These are phyloP conservation scores for Debaryomyces psychrophilus DNA, from an alignment of 1,139 yeast genomes.

Conservation along the genomic window DNA sequence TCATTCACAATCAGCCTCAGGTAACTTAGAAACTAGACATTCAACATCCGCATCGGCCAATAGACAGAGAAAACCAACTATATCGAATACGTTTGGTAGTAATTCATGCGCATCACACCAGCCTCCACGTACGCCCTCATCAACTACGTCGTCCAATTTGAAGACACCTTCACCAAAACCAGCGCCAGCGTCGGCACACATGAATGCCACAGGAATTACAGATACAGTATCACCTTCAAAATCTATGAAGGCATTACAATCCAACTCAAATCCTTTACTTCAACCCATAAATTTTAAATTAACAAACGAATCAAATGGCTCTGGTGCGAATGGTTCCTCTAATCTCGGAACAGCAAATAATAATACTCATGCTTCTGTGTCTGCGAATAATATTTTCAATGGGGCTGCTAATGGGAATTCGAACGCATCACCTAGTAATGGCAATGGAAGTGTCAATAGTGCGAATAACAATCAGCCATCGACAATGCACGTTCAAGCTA, in stretches of 20 bases:
- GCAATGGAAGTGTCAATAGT: not conserved
- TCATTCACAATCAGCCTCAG: slow-evolving; percentile 55
- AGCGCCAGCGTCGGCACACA: slow-evolving; percentile 28
- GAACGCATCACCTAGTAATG: not conserved
- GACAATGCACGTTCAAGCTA: not conserved
- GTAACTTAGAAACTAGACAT: slow-evolving; percentile 41
- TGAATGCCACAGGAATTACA: slow-evolving; percentile 20
- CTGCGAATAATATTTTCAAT: not conserved
- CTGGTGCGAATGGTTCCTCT: not conserved
- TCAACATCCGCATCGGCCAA: slow-evolving; percentile 23
- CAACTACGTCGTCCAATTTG: slow-evolving; percentile 23
- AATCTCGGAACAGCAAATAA: not conserved
- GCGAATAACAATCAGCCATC: not conserved
- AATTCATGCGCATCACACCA: slow-evolving; percentile 15
- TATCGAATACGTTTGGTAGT: slow-evolving; percentile 38
- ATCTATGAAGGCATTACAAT: slow-evolving; percentile 57
- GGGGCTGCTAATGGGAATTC: not conserved
- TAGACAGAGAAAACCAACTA: slow-evolving; percentile 41
- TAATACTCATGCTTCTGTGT: not conserved
- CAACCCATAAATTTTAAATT: slow-evolving; percentile 62
- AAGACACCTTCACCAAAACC: slow-evolving; percentile 49
- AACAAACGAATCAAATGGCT: slow-evolving; percentile 4
- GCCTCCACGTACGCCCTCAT: slow-evolving; percentile 44
- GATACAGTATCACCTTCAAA: slow-evolving; percentile 49
- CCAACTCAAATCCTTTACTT: slow-evolving; percentile 50